Evolutionary conservation across 768 basidiomycete species (phyloP), one percentile per base, ranked within the genome.

Genomic region (Naganishia friedmannii): DNA sequence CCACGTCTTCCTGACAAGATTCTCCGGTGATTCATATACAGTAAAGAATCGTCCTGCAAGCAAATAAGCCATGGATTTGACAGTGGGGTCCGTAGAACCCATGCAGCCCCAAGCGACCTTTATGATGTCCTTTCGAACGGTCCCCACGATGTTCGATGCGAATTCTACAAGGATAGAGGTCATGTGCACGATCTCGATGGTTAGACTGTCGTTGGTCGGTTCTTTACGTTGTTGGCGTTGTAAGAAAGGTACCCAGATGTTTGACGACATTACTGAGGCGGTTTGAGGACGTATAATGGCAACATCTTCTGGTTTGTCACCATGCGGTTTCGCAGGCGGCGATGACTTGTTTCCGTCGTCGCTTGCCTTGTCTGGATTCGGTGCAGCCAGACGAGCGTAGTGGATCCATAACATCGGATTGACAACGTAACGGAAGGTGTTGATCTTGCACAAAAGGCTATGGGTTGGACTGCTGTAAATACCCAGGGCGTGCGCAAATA

Each of bases 1-100:
- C 93, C 94, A 98, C 29, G 93, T 90, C 7, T 89, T 86, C 65
- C 93, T 82, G 58, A 95, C 88, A 79, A 99, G 93, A 81, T 96
- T 98, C 70, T 87, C 86, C 0, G 95, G 94, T 0, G 89, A 90
- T 34, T 90, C 90, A 80, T 90, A 94, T 8, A 87, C 88, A 17
- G 90, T 88, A 75, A 95, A 93, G 84, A 98, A 98, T 37, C 90
- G 87, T 46, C 96, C 92, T 39, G 91, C 88, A 7, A 98, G 85
- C 42, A 96, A 86, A 78, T 93, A 93, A 0, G 92, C 90, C 10
- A 91, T 91, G 79, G 97, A 92, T 80, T 92, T 94, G 76, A 96
- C 91, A 23, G 93, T 88, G 6, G 89, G 86, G 78, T 98, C 96
- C 15, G 58, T 55, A 28, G 69, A 58, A 46, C 57, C 37, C 51